A percentile compares a stretch with the other conserved stretches of the same genome.
These are phyloP conservation scores for Biscogniauxia sp. DNA, from an alignment of 2,329 filamentous ascomycete species.

Conservation along the genomic window DNA sequence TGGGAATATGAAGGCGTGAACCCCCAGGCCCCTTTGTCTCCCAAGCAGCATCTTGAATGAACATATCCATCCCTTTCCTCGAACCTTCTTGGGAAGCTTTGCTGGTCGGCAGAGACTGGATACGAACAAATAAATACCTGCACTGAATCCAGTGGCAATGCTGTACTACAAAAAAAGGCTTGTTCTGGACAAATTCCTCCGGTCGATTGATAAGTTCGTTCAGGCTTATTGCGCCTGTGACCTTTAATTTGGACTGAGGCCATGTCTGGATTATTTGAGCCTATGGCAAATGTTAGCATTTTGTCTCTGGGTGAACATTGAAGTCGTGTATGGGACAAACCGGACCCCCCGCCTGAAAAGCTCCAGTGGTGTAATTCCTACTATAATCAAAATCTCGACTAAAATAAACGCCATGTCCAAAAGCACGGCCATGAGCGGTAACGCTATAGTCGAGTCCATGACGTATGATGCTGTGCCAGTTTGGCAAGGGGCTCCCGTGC, in stretches of 20 bases:
- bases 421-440: slow-evolving; percentile 63
- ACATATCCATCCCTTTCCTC: slow-evolving; percentile 8
- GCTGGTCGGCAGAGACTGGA: neutral
- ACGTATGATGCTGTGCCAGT: slow-evolving; percentile 90
- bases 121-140: slow-evolving; percentile 68
- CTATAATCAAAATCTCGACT: slow-evolving; percentile 60
- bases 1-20: slow-evolving; percentile 29
- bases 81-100: neutral
- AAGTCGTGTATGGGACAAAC: neutral
- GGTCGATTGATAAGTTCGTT: slow-evolving; percentile 84
- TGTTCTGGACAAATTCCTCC: slow-evolving; percentile 50
- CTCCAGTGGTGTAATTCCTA: slow-evolving; percentile 42
- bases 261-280: slow-evolving; percentile 50
- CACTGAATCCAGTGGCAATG: slow-evolving; percentile 87
- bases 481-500: slow-evolving; percentile 74
- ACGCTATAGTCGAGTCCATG: slow-evolving; percentile 73
- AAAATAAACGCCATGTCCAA: slow-evolving; percentile 81
- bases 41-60: slow-evolving; percentile 22
- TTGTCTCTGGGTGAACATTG: neutral
- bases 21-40: slow-evolving; percentile 12
- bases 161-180: slow-evolving; percentile 68
- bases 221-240: slow-evolving; percentile 63
- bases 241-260: slow-evolving; percentile 64
- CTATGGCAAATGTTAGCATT: slow-evolving; percentile 4
- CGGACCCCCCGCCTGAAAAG: neutral